Percentiles rank a stretch among this genome's conserved stretches.
These are phyloP conservation scores for Hymenoscyphus fructigenus DNA, from an alignment of 2,329 filamentous ascomycete species.

Conservation along the genomic window DNA sequence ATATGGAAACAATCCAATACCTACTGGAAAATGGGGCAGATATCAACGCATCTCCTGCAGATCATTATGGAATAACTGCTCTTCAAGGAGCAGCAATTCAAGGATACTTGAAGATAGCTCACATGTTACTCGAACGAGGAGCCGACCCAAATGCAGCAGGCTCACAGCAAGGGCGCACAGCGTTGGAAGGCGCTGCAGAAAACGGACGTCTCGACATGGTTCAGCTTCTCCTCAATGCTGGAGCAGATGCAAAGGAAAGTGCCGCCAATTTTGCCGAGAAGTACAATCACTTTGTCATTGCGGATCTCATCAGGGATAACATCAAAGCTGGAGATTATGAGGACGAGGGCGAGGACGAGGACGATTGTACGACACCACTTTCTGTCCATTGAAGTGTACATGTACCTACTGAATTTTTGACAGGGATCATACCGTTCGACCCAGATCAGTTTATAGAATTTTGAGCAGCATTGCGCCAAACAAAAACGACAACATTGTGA, in stretches of 20 bases:
- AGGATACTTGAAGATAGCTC: slow-evolving; percentile 12
- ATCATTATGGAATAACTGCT: slow-evolving; percentile 8
- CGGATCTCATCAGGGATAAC: neutral
- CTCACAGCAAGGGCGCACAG: slow-evolving; percentile 16
- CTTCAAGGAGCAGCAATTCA: slow-evolving; percentile 15
- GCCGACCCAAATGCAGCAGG: slow-evolving; percentile 13
- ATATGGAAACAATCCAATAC: neutral
- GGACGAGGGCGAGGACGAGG: no score
- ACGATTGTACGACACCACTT: no score
- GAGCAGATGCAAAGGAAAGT: neutral
- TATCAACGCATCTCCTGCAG: slow-evolving; percentile 1
- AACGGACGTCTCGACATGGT: slow-evolving; percentile 16
- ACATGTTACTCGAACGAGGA: slow-evolving; percentile 10
- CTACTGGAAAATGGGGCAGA: slow-evolving; percentile 8
- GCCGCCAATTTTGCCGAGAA: neutral
- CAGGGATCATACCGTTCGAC: no score
- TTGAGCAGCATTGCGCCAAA: no score
- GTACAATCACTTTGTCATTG: neutral
- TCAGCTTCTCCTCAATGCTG: slow-evolving; percentile 25
- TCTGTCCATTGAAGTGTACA: no score
- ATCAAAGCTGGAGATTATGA: neutral
- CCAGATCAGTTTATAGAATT: no score
- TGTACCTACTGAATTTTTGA: no score
- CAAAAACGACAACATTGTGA: no score
- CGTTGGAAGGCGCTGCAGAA: slow-evolving; percentile 15